phyloP scores from a whole-genome alignment of 2,329 filamentous ascomycete genomes.

The Trichocomaceae sp. region DNA sequence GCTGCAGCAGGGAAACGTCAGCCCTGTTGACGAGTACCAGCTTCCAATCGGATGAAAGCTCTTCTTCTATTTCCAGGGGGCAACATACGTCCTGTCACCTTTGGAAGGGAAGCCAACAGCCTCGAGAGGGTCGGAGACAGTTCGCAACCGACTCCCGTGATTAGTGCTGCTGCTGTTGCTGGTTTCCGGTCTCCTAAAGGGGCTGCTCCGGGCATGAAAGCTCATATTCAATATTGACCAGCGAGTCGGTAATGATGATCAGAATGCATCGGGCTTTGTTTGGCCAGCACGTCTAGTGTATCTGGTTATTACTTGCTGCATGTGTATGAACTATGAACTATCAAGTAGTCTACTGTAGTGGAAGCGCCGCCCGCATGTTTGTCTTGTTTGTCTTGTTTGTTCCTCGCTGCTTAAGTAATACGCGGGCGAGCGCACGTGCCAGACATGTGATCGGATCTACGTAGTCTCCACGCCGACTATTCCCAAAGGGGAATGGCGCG shows the following conservation, averaged over 20 bases:
- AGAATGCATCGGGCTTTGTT: conserved; percentile 1
- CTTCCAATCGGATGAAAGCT: not conserved
- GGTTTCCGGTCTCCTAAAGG: conserved; percentile 7
- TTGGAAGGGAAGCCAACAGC: conserved; percentile 82
- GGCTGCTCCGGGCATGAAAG: conserved; percentile 2
- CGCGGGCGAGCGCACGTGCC: conserved; percentile 7
- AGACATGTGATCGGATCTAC: conserved; percentile 8
- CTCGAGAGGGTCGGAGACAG: conserved; percentile 59
- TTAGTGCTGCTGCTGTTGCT: not conserved
- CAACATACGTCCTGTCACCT: conserved; percentile 71
- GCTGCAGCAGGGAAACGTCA: conserved; percentile 35
- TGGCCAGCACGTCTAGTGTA: not conserved
- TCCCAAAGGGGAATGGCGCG: conserved; percentile 1
- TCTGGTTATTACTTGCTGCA: not conserved
- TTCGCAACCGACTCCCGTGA: conserved; percentile 55
- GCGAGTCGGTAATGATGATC: not conserved
- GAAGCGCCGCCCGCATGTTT: conserved; percentile 20
- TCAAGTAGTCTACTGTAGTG: too few relatives aligned
- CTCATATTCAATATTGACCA: conserved; percentile 6
- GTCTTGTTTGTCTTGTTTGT: conserved; percentile 19
- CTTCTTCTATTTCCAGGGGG: not conserved
- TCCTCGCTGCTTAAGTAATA: not conserved
- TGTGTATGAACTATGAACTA: not conserved
- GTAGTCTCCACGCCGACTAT: not conserved
- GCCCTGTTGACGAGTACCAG: conserved; percentile 4